Evolutionary conservation across 805 yeast species (phyloP).

Genomic region (Teunomyces lycoperdinae): DNA sequence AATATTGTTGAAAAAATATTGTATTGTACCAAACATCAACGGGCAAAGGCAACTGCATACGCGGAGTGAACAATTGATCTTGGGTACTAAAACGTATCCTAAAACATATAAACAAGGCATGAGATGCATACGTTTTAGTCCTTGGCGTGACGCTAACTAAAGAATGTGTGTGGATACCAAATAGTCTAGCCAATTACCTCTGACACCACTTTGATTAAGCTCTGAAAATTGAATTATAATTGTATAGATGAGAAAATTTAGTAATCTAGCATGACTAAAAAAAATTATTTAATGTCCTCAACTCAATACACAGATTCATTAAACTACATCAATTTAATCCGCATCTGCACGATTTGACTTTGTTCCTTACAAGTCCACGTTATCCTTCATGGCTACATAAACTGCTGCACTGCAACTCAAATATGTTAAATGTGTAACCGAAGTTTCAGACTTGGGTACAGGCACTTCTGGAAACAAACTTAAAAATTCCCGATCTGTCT

Average conservation of each 20-base stretch:
- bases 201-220: constrained; percentile 1
- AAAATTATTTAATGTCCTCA: constrained; percentile 2
- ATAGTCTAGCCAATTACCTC: not conserved
- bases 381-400: not conserved
- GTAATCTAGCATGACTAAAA: constrained; percentile 3
- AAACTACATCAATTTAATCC: not conserved
- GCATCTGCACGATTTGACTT: constrained; percentile 1
- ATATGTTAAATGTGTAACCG: not conserved
- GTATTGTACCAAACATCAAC: constrained; percentile 1
- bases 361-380: not conserved
- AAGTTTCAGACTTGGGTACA: not conserved
- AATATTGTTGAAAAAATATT: not conserved
- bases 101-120: not conserved
- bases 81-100: not conserved
- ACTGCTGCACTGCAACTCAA: not conserved
- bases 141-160: not conserved
- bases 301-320: not conserved
- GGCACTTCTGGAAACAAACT: not conserved
- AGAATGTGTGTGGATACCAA: not conserved
- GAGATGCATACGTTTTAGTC: not conserved
- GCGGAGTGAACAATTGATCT: not conserved
- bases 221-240: constrained; percentile 3
- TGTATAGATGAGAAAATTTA: constrained; percentile 3
- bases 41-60: constrained; percentile 3
- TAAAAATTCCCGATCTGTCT: not conserved